A percentile compares a stretch with the other conserved stretches of the same genome.
phyloP scores from a whole-genome alignment of 192 early-diverging fungal species.

The Coemansia sp. region DNA sequence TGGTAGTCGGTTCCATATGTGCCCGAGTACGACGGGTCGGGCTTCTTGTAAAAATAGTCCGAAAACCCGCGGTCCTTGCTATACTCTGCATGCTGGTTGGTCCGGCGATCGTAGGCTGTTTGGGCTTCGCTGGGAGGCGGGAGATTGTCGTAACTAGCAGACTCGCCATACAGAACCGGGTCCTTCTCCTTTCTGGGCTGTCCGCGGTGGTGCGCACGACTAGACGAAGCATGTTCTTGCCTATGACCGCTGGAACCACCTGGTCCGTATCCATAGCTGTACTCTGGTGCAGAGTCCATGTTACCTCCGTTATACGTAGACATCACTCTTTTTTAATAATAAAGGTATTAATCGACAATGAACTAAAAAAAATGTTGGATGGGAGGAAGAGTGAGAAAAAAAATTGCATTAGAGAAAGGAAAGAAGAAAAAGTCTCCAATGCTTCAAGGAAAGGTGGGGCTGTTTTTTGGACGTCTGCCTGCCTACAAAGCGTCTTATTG shows the following conservation, averaged over 20 bases:
- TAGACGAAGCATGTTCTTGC: not conserved
- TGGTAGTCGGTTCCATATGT: conserved; percentile 39
- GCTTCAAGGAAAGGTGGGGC: not conserved
- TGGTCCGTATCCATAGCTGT: conserved; percentile 5
- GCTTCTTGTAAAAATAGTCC: conserved; percentile 49
- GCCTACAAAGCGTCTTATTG: not conserved
- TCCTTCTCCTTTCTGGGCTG: conserved; percentile 10
- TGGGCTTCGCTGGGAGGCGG: conserved; percentile 3
- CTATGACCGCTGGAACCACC: not conserved
- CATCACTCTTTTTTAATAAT: not conserved
- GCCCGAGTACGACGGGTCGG: conserved; percentile 30
- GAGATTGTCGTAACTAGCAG: conserved; percentile 21
- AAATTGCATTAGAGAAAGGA: not conserved
- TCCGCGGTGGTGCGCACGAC: not conserved
- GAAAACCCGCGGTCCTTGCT: conserved; percentile 10
- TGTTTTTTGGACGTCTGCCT: not conserved
- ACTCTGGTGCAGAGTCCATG: conserved; percentile 7
- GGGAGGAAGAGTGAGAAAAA: not conserved
- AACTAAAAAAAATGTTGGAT: conserved; percentile 3
- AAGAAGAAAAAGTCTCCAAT: not conserved
- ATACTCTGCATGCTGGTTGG: not conserved
- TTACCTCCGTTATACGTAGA: conserved; percentile 5
- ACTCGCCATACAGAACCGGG: conserved; percentile 13
- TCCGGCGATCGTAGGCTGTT: conserved; percentile 3
- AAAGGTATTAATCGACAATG: not conserved